These are phyloP conservation scores for Pyrenophora tritici-repentis DNA, from an alignment of 2,329 filamentous ascomycete genomes.

Conservation along the genomic window DNA sequence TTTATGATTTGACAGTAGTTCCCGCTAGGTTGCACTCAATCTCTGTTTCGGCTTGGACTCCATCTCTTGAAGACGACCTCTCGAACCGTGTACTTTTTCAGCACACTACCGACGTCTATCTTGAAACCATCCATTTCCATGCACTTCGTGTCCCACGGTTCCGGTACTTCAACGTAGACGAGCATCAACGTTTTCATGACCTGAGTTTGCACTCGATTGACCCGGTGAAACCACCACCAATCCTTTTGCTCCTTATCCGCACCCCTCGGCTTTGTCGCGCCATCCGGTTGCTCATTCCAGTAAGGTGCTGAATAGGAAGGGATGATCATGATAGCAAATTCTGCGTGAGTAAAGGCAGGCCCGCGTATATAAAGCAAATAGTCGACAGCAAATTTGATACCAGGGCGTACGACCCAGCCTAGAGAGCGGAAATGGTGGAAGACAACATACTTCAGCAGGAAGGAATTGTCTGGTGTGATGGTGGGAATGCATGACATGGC, in stretches of 20 bases:
- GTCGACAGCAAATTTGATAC: constrained; percentile 93
- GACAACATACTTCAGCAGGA: constrained; percentile 82
- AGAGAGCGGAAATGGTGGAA: constrained; percentile 97
- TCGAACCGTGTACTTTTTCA: constrained; percentile 74
- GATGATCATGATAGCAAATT: constrained; percentile 85
- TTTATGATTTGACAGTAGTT: neutral
- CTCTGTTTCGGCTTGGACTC: constrained; percentile 78
- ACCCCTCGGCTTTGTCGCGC: neutral
- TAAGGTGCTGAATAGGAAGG: constrained; percentile 77
- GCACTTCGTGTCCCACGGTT: constrained; percentile 58
- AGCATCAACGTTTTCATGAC: constrained; percentile 89
- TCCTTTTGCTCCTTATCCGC: constrained; percentile 55
- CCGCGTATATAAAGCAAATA: constrained; percentile 93
- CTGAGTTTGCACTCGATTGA: constrained; percentile 87
- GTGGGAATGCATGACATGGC: constrained; percentile 20
- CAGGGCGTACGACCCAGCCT: constrained; percentile 90
- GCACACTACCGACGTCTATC: constrained; percentile 64
- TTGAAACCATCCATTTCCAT: constrained; percentile 45
- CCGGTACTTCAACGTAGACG: constrained; percentile 88
- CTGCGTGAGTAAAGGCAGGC: constrained; percentile 91
- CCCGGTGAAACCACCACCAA: constrained; percentile 86
- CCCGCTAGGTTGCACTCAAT: constrained; percentile 45
- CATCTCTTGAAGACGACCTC: constrained; percentile 84
- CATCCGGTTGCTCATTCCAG: constrained; percentile 65
- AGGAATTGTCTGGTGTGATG: constrained; percentile 76